Percentiles rank a stretch among this genome's conserved stretches.
phyloP scores from a whole-genome alignment of 192 early-diverging fungal genomes.

The Spizellomyces punctatus region DNA sequence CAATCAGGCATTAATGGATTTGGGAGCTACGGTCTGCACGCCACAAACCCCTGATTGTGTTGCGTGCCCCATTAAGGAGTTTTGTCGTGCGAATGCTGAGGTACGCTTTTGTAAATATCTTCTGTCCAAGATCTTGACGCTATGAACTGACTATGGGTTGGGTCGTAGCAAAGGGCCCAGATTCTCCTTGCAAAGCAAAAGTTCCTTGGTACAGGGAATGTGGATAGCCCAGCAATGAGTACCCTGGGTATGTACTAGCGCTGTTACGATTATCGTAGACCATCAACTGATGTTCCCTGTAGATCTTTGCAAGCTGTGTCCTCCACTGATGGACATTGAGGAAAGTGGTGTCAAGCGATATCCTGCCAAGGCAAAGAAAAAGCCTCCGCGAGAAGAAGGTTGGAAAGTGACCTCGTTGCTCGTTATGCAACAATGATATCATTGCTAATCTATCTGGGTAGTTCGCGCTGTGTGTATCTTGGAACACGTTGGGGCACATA shows the following conservation, averaged over 20 bases:
- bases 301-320: slow-evolving; percentile 40
- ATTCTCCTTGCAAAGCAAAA: too few relatives aligned
- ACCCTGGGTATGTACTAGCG: too few relatives aligned
- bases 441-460: too few relatives aligned
- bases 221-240: too few relatives aligned
- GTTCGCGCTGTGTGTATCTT: slow-evolving; percentile 62
- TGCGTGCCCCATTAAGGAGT: slow-evolving; percentile 59
- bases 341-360: slow-evolving; percentile 49
- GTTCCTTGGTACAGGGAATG: too few relatives aligned
- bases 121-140: too few relatives aligned
- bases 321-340: slow-evolving; percentile 34
- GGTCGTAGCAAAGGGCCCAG: too few relatives aligned
- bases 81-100: slow-evolving; percentile 66
- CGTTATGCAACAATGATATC: too few relatives aligned
- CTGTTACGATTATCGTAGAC: too few relatives aligned
- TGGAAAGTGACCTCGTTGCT: slow-evolving; percentile 34
- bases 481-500: slow-evolving; percentile 19
- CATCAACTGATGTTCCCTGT: too few relatives aligned
- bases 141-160: too few relatives aligned
- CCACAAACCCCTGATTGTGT: slow-evolving; percentile 63
- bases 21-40: slow-evolving; percentile 74
- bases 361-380: slow-evolving; percentile 60
- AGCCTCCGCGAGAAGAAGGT: slow-evolving; percentile 60
- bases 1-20: slow-evolving; percentile 82
- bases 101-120: slow-evolving; percentile 20